A percentile compares a stretch with the other conserved stretches of the same genome.
Evolutionary conservation across 169 alveolate genomes (phyloP).

Genomic region (Plasmodium gallinaceum): DNA sequence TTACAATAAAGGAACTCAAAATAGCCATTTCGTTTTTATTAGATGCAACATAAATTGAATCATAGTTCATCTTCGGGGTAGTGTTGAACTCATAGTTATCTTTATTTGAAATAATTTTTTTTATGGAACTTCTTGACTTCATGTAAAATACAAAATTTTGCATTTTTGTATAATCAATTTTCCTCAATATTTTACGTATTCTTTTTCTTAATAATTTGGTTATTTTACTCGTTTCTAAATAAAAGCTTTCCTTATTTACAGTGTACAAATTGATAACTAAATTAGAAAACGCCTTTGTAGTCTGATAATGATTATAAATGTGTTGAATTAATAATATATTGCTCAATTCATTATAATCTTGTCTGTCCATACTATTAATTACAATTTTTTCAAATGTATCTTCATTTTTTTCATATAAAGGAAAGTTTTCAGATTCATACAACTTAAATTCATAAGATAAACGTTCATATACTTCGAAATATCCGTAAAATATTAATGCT

Average conservation of each 20-base stretch:
- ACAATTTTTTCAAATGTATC: slow-evolving; percentile 60
- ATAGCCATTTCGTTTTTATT: slow-evolving; percentile 16
- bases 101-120: not conserved
- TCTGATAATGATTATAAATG: slow-evolving; percentile 47
- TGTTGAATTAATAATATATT: slow-evolving; percentile 43
- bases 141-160: slow-evolving; percentile 34
- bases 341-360: slow-evolving; percentile 33
- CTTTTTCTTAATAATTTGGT: not conserved
- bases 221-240: not conserved
- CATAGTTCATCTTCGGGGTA: not conserved
- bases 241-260: not conserved
- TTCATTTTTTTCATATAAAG: slow-evolving; percentile 25
- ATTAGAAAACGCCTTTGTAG: slow-evolving; percentile 2
- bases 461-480: slow-evolving; percentile 40
- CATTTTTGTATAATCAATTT: not conserved
- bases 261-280: slow-evolving; percentile 31
- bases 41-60: not conserved
- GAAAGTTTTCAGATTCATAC: slow-evolving; percentile 48
- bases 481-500: slow-evolving; percentile 46
- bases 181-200: slow-evolving; percentile 2
- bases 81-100: not conserved
- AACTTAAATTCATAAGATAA: slow-evolving; percentile 68
- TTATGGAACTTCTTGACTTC: not conserved
- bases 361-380: slow-evolving; percentile 26
- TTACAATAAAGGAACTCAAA: slow-evolving; percentile 19